A percentile compares a stretch with the other conserved stretches of the same genome.
These are phyloP conservation scores for Cyclotella choctawhatcheeana DNA, from an alignment of 108 stramenopile genomes.

Conservation along the genomic window DNA sequence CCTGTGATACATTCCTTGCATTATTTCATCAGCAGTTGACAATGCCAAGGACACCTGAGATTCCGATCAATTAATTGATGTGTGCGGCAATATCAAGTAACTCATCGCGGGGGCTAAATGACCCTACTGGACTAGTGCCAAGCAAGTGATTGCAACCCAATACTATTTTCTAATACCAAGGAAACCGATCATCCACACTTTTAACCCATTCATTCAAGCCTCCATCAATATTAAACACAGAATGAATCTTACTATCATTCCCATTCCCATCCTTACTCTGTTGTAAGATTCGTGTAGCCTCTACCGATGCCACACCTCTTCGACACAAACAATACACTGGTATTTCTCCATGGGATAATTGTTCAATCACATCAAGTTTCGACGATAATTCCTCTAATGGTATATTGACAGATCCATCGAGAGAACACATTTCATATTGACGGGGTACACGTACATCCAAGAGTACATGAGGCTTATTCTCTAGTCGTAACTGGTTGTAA, in stretches of 20 bases:
- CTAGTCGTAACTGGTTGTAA: slow-evolving; percentile 46
- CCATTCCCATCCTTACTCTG: slow-evolving; percentile 37
- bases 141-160: too few relatives aligned
- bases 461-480: slow-evolving; percentile 61
- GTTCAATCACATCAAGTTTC: slow-evolving; percentile 47
- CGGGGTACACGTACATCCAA: slow-evolving; percentile 77
- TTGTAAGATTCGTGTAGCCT: slow-evolving; percentile 66
- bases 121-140: too few relatives aligned
- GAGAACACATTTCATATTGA: slow-evolving; percentile 79
- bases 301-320: slow-evolving; percentile 71
- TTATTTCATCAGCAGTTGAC: too few relatives aligned
- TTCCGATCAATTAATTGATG: too few relatives aligned
- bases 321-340: slow-evolving; percentile 85
- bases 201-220: slow-evolving; percentile 76
- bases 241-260: slow-evolving; percentile 48
- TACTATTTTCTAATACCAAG: too few relatives aligned
- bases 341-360: slow-evolving; percentile 45
- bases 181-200: slow-evolving; percentile 74
- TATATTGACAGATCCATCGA: slow-evolving; percentile 76
- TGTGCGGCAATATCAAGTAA: too few relatives aligned
- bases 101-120: too few relatives aligned
- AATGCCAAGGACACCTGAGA: too few relatives aligned
- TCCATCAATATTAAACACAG: slow-evolving; percentile 72
- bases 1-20: too few relatives aligned
- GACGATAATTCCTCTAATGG: slow-evolving; percentile 59